Evolutionary conservation across 805 yeast genomes (phyloP).

Genomic region (Pichia ethanolica): DNA sequence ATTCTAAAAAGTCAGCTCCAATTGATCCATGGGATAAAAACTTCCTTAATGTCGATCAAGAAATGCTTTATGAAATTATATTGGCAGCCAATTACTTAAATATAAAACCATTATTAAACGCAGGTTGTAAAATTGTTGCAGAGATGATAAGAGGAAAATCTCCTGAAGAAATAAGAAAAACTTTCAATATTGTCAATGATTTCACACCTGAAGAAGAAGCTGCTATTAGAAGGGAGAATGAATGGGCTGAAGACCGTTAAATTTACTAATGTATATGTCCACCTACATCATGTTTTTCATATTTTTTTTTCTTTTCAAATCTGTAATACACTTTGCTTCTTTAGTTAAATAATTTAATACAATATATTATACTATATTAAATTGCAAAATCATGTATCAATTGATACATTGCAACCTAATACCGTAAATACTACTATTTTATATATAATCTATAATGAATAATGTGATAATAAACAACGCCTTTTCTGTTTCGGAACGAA

Average conservation of each 20-base stretch:
- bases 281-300: no score
- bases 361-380: no score
- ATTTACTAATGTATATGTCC: no score
- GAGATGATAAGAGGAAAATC: slow-evolving; percentile 77
- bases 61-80: slow-evolving; percentile 74
- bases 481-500: no score
- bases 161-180: slow-evolving; percentile 73
- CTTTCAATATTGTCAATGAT: slow-evolving; percentile 74
- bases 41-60: slow-evolving; percentile 89
- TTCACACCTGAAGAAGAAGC: slow-evolving; percentile 85
- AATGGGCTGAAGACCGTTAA: slow-evolving; percentile 84
- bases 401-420: no score
- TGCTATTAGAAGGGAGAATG: slow-evolving; percentile 79
- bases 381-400: no score
- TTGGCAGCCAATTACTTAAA: slow-evolving; percentile 76
- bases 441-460: no score
- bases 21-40: slow-evolving; percentile 95
- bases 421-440: no score
- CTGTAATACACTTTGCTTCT: no score
- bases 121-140: slow-evolving; percentile 77
- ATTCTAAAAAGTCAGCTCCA: slow-evolving; percentile 80
- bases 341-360: no score
- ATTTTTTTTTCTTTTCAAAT: background rate
- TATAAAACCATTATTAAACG: slow-evolving; percentile 65
- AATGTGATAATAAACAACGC: no score